A percentile compares a stretch with the other conserved stretches of the same genome.
Evolutionary conservation across 1,284 basidiomycete genomes (phyloP).

Genomic region (Sanghuangporus sanghuang): DNA sequence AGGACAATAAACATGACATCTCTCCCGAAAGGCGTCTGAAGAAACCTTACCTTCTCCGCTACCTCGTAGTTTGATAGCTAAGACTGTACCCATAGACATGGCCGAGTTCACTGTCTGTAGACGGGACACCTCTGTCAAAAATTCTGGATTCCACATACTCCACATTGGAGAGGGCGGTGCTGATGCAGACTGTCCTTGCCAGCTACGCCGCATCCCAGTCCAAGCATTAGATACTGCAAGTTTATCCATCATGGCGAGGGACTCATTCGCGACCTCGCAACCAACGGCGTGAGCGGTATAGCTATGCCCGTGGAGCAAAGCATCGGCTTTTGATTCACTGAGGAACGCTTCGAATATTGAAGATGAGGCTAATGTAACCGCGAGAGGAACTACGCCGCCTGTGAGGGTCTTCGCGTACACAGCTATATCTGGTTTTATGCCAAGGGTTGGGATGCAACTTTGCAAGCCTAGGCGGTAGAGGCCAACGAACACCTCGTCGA

Average conservation of each 20-base stretch:
- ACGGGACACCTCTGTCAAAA: constrained; percentile 62
- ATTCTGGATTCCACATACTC: constrained; percentile 85
- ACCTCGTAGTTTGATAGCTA: constrained; percentile 77
- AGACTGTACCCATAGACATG: constrained; percentile 87
- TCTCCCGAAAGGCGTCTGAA: neutral
- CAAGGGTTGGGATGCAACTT: constrained; percentile 62
- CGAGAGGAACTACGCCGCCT: constrained; percentile 86
- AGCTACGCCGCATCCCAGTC: constrained; percentile 45
- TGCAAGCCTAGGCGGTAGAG: constrained; percentile 81
- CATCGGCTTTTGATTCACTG: constrained; percentile 74
- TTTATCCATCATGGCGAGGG: constrained; percentile 63
- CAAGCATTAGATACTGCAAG: constrained; percentile 47
- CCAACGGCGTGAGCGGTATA: constrained; percentile 93
- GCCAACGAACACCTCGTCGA: constrained; percentile 95
- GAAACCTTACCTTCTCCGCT: constrained; percentile 44
- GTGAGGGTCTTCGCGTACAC: constrained; percentile 95
- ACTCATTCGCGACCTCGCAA: constrained; percentile 85
- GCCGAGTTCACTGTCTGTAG: constrained; percentile 59
- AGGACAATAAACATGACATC: constrained; percentile 11
- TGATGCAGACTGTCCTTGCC: constrained; percentile 36
- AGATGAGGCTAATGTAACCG: constrained; percentile 77
- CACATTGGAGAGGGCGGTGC: constrained; percentile 42
- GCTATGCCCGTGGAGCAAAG: constrained; percentile 91
- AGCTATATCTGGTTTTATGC: constrained; percentile 78
- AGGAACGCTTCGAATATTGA: constrained; percentile 81